Conservation (phyloP, 805 yeast species). For the Candida bentonensis region DNA sequence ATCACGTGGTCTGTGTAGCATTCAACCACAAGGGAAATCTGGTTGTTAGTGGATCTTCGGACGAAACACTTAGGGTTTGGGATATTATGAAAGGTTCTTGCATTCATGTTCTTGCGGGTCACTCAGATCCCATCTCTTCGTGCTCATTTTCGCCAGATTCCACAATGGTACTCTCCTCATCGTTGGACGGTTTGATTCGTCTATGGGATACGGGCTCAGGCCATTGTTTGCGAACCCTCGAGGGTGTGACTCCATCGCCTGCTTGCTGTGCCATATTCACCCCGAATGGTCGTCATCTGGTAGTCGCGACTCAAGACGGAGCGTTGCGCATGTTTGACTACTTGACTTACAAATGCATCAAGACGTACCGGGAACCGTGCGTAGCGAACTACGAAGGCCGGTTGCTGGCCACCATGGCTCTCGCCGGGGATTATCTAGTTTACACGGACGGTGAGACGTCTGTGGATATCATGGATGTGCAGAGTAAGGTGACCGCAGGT, state of each 20-base stretch:
- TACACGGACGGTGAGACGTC: background rate
- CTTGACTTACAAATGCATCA: slow-evolving; percentile 63
- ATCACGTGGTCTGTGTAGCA: slow-evolving; percentile 58
- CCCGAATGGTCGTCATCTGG: slow-evolving; percentile 66
- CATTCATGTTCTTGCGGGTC: slow-evolving; percentile 76
- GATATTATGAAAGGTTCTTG: slow-evolving; percentile 59
- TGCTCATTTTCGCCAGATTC: slow-evolving; percentile 67
- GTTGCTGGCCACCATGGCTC: background rate
- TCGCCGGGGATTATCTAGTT: background rate
- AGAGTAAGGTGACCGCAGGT: background rate
- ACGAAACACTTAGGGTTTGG: slow-evolving; percentile 87
- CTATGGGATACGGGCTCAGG: slow-evolving; percentile 81
- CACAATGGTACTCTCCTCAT: slow-evolving; percentile 69
- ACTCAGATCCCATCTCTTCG: slow-evolving; percentile 76
- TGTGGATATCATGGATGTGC: background rate
- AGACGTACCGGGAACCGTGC: slow-evolving; percentile 35
- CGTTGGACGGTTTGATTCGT: slow-evolving; percentile 83
- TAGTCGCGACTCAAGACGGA: slow-evolving; percentile 75
- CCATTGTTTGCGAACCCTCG: slow-evolving; percentile 78
- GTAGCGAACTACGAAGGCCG: background rate
- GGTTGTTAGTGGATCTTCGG: slow-evolving; percentile 70
- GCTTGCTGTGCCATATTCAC: slow-evolving; percentile 59
- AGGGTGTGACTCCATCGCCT: slow-evolving; percentile 41
- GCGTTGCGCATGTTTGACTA: slow-evolving; percentile 73
- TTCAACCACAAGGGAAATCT: slow-evolving; percentile 68